phyloP scores from a whole-genome alignment of 306 rosid genomes.

The peach (Prunus persica) region Prunus_persica_NCBIv2 NC_034015.1:8735501-8736000 shows the following conservation, averaged over 20 bases:
- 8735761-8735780: background rate
- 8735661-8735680: background rate
- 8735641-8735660: background rate
- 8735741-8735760: background rate
- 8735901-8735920: background rate
- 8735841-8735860: background rate
- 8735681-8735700: background rate
- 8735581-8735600: background rate
- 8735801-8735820: background rate
- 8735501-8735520: background rate
- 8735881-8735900: background rate
- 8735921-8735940: background rate
- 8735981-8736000: background rate
- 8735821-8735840: background rate
- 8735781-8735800: background rate
- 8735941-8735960: background rate
- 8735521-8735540: background rate
- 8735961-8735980: background rate
- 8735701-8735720: background rate
- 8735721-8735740: background rate
- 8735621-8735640: background rate
- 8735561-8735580: background rate
- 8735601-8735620: background rate
- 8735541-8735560: background rate
- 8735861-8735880: background rate